Evolutionary conservation across 148 eudicot species (phyloP).

Genomic region (Pharnaceum exiguum): DNA sequence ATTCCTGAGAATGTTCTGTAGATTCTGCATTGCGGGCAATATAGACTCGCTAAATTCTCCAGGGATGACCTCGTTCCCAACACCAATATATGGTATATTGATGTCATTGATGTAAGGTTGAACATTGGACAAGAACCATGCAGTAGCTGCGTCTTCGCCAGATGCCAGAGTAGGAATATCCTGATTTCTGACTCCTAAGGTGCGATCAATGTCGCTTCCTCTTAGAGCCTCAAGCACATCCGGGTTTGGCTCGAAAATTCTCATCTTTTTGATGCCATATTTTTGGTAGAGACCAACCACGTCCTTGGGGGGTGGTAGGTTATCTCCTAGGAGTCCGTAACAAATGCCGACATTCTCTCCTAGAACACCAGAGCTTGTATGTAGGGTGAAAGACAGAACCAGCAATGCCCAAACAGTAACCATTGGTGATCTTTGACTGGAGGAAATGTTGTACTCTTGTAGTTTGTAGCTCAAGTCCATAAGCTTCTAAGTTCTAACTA

Average conservation of each 20-base stretch:
- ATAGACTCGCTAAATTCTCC: slow-evolving; percentile 28
- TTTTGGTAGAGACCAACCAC: slow-evolving; percentile 34
- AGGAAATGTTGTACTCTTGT: neutral
- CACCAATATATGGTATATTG: slow-evolving; percentile 31
- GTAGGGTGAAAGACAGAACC: slow-evolving; percentile 8
- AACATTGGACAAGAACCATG: slow-evolving; percentile 37
- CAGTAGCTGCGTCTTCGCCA: slow-evolving; percentile 24
- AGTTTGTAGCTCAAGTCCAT: neutral
- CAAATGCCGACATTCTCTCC: slow-evolving; percentile 31
- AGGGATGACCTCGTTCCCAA: slow-evolving; percentile 58
- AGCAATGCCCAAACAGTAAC: slow-evolving; percentile 11
- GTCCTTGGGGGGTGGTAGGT: slow-evolving; percentile 37
- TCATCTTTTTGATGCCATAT: slow-evolving; percentile 22
- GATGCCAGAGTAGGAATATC: slow-evolving; percentile 29
- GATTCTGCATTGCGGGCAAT: slow-evolving; percentile 46
- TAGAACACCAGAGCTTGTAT: slow-evolving; percentile 1
- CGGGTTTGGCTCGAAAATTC: slow-evolving; percentile 47
- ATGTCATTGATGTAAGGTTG: slow-evolving; percentile 27
- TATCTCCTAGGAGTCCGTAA: slow-evolving; percentile 46
- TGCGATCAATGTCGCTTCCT: slow-evolving; percentile 36
- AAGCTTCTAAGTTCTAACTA: neutral
- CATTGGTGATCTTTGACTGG: slow-evolving; percentile 13
- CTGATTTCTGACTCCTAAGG: slow-evolving; percentile 37
- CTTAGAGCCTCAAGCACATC: slow-evolving; percentile 43
- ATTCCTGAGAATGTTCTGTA: slow-evolving; percentile 26